phyloP scores from a whole-genome alignment of 192 early-diverging fungal species.

The Umbelopsis sp. region DNA sequence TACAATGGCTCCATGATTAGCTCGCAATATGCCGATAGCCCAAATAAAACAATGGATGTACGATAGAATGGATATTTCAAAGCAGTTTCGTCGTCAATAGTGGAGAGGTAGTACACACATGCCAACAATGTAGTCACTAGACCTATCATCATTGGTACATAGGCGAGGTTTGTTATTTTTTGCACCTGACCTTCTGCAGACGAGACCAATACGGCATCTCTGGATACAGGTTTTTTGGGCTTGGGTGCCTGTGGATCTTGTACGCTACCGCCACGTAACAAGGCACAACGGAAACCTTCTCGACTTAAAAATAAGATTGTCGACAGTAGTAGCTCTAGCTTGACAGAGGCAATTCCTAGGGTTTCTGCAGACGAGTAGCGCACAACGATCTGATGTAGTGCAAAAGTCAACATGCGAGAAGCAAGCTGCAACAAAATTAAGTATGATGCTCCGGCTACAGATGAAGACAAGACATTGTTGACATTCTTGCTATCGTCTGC shows the following conservation, averaged over 20 bases:
- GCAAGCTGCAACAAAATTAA: constrained; percentile 76
- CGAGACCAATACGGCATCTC: neutral
- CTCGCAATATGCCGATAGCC: constrained; percentile 78
- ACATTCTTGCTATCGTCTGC: neutral
- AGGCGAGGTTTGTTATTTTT: constrained; percentile 73
- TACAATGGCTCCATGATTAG: constrained; percentile 86
- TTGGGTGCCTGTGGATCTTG: neutral
- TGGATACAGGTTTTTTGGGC: constrained; percentile 2
- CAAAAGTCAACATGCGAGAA: constrained; percentile 78
- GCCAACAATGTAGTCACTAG: constrained; percentile 58
- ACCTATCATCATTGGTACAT: constrained; percentile 66
- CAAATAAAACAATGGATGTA: constrained; percentile 63
- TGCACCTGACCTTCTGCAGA: constrained; percentile 42
- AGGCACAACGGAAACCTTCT: constrained; percentile 73
- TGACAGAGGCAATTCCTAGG: constrained; percentile 81
- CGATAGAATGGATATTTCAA: constrained; percentile 49
- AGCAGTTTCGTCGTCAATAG: constrained; percentile 20
- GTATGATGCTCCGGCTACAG: constrained; percentile 74
- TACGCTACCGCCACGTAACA: constrained; percentile 57
- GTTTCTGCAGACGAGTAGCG: constrained; percentile 70
- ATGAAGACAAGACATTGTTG: constrained; percentile 46
- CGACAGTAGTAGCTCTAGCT: constrained; percentile 85
- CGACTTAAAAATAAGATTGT: constrained; percentile 92
- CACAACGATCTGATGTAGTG: constrained; percentile 76
- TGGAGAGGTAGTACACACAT: constrained; percentile 51